A percentile compares a stretch with the other conserved stretches of the same genome.
These are phyloP conservation scores for Fusarium subglutinans DNA, from an alignment of 2,329 filamentous ascomycete species.

Conservation along the genomic window DNA sequence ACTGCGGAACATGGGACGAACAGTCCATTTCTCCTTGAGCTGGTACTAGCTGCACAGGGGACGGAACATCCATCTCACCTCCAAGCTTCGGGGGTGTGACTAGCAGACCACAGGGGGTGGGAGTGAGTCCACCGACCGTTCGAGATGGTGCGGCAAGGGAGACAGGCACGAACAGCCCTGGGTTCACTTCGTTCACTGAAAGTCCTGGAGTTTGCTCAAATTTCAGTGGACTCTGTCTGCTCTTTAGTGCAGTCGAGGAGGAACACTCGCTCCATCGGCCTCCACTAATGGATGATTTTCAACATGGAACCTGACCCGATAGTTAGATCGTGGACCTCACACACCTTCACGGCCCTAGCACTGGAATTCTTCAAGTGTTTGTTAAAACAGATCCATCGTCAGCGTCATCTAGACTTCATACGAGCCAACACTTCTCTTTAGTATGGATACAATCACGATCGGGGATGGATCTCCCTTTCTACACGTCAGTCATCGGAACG, in stretches of 20 bases:
- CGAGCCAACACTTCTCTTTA: not conserved
- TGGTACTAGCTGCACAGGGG: conserved; percentile 31
- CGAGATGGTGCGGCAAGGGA: conserved; percentile 39
- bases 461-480: conserved; percentile 1
- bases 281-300: conserved; percentile 31
- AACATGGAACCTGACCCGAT: conserved; percentile 18
- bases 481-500: not conserved
- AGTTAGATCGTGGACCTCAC: conserved; percentile 4
- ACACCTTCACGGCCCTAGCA: not conserved
- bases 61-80: not conserved
- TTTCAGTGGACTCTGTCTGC: conserved; percentile 1
- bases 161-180: conserved; percentile 13
- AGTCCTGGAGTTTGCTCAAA: not conserved
- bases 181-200: not conserved
- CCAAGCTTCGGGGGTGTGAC: conserved; percentile 12
- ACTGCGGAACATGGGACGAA: conserved; percentile 35
- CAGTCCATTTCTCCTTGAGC: conserved; percentile 19
- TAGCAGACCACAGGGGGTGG: conserved; percentile 25
- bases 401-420: conserved; percentile 24
- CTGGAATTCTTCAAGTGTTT: conserved; percentile 25
- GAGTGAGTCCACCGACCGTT: conserved; percentile 14
- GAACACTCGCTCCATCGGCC: not conserved
- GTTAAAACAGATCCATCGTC: not conserved
- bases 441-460: not conserved
- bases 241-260: not conserved